phyloP scores from a whole-genome alignment of 2,329 filamentous ascomycete species.

The Hysterium pulicare region DNA sequence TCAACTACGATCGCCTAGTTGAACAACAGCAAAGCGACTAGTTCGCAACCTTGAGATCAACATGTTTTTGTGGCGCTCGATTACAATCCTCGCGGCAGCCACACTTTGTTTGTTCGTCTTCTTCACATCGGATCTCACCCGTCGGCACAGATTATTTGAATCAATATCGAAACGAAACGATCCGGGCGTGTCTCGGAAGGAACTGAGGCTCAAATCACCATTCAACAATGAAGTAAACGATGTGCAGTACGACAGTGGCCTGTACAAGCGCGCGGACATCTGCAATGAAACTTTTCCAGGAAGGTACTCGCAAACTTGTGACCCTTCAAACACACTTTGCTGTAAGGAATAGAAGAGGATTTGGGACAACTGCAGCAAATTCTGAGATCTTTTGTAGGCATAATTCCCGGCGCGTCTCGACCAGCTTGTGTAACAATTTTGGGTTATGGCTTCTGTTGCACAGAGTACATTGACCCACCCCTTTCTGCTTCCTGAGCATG shows the following conservation, averaged over 20 bases:
- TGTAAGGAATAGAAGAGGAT: constrained; percentile 8
- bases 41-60: too few species aligned
- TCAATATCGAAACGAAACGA: not conserved
- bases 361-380: too few species aligned
- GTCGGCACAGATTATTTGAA: not conserved
- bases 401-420: constrained; percentile 6
- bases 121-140: not conserved
- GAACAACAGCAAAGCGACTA: too few species aligned
- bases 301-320: constrained; percentile 5
- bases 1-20: too few species aligned
- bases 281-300: constrained; percentile 7
- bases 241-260: constrained; percentile 3
- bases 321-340: constrained; percentile 5
- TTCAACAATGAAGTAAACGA: too few species aligned
- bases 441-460: constrained; percentile 6
- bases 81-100: not conserved
- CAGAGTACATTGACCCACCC: constrained; percentile 5
- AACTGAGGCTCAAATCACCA: not conserved
- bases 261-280: constrained; percentile 6
- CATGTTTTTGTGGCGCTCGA: not conserved
- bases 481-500: not conserved
- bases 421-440: constrained; percentile 6
- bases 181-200: not conserved
- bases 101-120: not conserved
- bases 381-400: constrained; percentile 2